phyloP scores from a whole-genome alignment of 1,284 basidiomycete genomes.

The Cystobasidium pallidum region DNA sequence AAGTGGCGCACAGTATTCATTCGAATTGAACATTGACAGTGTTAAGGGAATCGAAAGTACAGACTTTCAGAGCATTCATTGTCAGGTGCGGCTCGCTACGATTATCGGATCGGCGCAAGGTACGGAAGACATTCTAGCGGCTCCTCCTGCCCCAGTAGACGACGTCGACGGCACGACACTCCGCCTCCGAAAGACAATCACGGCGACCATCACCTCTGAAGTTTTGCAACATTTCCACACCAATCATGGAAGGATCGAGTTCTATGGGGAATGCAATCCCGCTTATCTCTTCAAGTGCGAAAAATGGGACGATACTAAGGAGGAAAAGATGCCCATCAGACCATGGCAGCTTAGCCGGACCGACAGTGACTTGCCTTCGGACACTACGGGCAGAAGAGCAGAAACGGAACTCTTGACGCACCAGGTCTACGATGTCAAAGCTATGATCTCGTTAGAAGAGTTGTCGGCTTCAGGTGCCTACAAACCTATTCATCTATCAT shows the following conservation, averaged over 20 bases:
- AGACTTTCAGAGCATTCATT: conserved; percentile 79
- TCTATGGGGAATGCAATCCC: conserved; percentile 77
- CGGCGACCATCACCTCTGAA: conserved; percentile 72
- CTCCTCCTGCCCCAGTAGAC: conserved; percentile 73
- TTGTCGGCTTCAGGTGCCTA: conserved; percentile 83
- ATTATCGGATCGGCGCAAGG: conserved; percentile 68
- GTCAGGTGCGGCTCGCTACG: conserved; percentile 79
- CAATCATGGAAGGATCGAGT: conserved; percentile 80
- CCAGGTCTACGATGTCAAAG: conserved; percentile 85
- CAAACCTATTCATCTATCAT: conserved; percentile 77
- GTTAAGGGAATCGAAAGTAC: conserved; percentile 74
- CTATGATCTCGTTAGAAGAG: conserved; percentile 83
- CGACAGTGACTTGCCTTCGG: conserved; percentile 21
- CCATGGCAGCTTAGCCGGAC: conserved; percentile 39
- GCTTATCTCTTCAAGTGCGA: conserved; percentile 85
- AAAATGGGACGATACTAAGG: conserved; percentile 73
- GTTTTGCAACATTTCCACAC: conserved; percentile 71
- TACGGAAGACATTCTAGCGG: conserved; percentile 74
- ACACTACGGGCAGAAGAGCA: conserved; percentile 71
- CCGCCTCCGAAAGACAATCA: conserved; percentile 77
- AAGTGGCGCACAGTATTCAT: conserved; percentile 74
- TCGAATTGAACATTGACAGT: conserved; percentile 78
- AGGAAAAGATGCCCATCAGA: conserved; percentile 35
- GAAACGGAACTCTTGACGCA: conserved; percentile 89
- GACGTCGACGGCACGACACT: conserved; percentile 72